These are phyloP conservation scores for Lentinula sp. DNA, from an alignment of 768 basidiomycete genomes.

Conservation along the genomic window DNA sequence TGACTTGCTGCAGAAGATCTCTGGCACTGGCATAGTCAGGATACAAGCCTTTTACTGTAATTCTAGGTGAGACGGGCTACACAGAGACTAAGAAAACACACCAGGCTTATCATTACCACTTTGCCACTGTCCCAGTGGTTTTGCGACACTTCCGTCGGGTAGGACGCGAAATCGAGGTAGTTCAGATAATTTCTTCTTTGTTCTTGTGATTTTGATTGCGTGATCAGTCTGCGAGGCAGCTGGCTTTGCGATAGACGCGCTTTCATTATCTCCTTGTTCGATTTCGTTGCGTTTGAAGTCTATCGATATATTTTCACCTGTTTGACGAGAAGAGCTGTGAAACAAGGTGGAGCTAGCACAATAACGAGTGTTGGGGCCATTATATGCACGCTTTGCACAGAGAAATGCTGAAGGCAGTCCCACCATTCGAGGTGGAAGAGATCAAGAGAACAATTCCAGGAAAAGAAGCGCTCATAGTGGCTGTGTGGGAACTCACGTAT, in stretches of 20 bases:
- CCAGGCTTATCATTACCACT: constrained; percentile 19
- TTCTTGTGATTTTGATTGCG: constrained; percentile 11
- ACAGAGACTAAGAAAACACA: neutral
- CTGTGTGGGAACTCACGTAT: neutral
- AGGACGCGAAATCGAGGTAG: constrained; percentile 44
- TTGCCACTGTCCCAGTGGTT: constrained; percentile 37
- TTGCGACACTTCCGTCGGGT: constrained; percentile 36
- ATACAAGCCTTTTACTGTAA: neutral
- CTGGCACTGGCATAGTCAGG: neutral
- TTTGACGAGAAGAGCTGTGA: neutral
- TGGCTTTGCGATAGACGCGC: neutral
- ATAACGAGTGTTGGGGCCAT: too few species aligned
- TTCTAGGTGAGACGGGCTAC: neutral
- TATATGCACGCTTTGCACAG: neutral
- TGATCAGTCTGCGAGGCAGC: neutral
- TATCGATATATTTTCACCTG: neutral
- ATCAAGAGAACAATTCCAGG: too few species aligned
- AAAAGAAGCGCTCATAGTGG: neutral
- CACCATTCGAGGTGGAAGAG: neutral
- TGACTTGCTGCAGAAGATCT: neutral
- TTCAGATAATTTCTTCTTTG: constrained; percentile 50
- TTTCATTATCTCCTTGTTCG: neutral
- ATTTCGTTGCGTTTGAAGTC: neutral
- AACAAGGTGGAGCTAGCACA: too few species aligned
- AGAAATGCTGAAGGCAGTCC: neutral